These are phyloP conservation scores for Phytophthora syringae DNA, from an alignment of 352 stramenopile species.

Conservation along the genomic window DNA sequence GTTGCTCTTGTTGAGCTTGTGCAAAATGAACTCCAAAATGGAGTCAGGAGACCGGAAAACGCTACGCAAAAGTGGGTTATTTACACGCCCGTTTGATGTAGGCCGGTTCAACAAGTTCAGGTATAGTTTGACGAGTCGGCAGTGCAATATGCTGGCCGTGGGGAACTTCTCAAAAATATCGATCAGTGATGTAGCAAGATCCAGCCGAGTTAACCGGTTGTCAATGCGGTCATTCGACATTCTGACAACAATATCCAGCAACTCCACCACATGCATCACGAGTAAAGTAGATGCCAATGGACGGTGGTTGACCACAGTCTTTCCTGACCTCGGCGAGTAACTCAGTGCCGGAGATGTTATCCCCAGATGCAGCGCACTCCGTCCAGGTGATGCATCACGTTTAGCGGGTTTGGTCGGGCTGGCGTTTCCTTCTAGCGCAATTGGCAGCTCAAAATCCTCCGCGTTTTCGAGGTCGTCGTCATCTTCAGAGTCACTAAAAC, in stretches of 20 bases:
- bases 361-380: conserved; percentile 29
- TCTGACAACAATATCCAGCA: conserved; percentile 64
- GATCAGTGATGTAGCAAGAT: conserved; percentile 66
- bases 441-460: conserved; percentile 14
- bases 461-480: conserved; percentile 40
- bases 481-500: conserved; percentile 76
- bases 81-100: conserved; percentile 65
- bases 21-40: conserved; percentile 72
- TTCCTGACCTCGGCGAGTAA: conserved; percentile 55
- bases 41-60: conserved; percentile 76
- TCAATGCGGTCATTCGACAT: conserved; percentile 74
- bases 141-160: conserved; percentile 78
- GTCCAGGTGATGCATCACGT: conserved; percentile 11
- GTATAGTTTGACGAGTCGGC: conserved; percentile 71
- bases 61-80: conserved; percentile 77
- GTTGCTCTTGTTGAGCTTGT: conserved; percentile 60
- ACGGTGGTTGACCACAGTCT: conserved; percentile 65
- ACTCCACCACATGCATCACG: conserved; percentile 69
- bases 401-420: conserved; percentile 27
- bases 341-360: conserved; percentile 28
- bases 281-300: conserved; percentile 70
- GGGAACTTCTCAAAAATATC: conserved; percentile 79
- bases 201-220: conserved; percentile 52
- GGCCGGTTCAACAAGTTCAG: conserved; percentile 72
- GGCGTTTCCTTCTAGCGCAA: conserved; percentile 8